Percentiles rank a stretch among this genome's conserved stretches.
These are phyloP conservation scores for Achaetomiella virescens DNA, from an alignment of 495 filamentous ascomycete genomes.

Conservation along the genomic window DNA sequence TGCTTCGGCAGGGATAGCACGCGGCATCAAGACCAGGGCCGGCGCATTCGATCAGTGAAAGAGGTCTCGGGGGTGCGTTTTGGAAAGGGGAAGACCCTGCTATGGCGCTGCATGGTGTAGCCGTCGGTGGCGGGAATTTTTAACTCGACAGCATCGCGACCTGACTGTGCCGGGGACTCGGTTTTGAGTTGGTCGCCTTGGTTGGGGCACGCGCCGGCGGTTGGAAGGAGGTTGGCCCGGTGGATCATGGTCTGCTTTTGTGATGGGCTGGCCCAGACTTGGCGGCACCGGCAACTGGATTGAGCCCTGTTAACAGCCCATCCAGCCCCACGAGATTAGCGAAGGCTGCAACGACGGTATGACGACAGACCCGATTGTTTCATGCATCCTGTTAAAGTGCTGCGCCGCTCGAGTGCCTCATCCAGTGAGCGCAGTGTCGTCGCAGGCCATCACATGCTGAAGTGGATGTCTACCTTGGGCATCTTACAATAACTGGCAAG, in stretches of 20 bases:
- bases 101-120: constrained; percentile 9
- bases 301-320: not conserved
- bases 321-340: not conserved
- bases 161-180: not conserved
- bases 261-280: not conserved
- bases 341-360: not conserved
- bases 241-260: constrained; percentile 2
- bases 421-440: too few species aligned
- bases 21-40: constrained; percentile 12
- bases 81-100: not conserved
- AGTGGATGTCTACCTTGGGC: too few species aligned
- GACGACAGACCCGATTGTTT: not conserved
- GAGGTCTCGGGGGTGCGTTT: not conserved
- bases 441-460: too few species aligned
- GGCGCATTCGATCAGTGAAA: not conserved
- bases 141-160: not conserved
- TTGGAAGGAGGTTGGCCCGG: not conserved
- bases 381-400: not conserved
- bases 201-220: not conserved
- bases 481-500: too few species aligned
- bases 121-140: not conserved
- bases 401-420: too few species aligned
- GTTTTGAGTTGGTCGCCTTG: not conserved
- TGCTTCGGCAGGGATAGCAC: not conserved
- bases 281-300: not conserved